Base-by-base conservation (phyloP, 2,329 filamentous ascomycete genomes). In the Alternaria alternata region DNA sequence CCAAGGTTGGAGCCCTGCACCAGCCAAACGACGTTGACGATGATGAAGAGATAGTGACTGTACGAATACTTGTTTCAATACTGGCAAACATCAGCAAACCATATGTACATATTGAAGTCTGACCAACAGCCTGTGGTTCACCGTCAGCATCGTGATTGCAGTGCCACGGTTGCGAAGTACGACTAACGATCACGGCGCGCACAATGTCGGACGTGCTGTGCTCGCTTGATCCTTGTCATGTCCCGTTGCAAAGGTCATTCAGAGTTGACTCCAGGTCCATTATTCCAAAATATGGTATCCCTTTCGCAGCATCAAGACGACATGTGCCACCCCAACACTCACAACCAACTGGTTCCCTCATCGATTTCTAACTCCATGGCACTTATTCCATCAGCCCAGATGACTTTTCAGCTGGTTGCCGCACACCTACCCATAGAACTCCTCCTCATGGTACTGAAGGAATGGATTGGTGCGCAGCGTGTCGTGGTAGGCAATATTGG, bases 1-100 rank as follows among this genome's bases (percentile, higher is more conserved):
- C 1, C 69, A 79, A 57, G 69, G 70, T 11, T 84, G 82, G 82
- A 76, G 77, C 18, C 82, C 81, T 30, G 76, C 73, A 14, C 76
- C 76, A 18, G 74, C 76, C 46, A 73, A 70, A 57, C 75, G 77
- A 60, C 69, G 76, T 56, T 56, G 61, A 28, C 68, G 57, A 59
- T 32, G 14, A 24, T 14, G 36, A 38, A 24, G 6, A 20, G 18
- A 22, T 12, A 24, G 30, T 11, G 34, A 48, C 28, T 55, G 53
- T 55, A 55, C 8, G 18, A 38, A 47, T 16, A 55, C 9, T 22
- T 55, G 34, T 55, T 48, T 30, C 14, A 47, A 30, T 49, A 49
- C 32, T n/a, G 32, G 14, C 4, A n/a, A n/a, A 38, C 6, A 38
- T n/a, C 32, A 47, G 22, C 30, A 47, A 54, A 16, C 44, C 28